Base-by-base conservation (phyloP, 257 asterid genomes). In the Ilex aquifolium region DNA sequence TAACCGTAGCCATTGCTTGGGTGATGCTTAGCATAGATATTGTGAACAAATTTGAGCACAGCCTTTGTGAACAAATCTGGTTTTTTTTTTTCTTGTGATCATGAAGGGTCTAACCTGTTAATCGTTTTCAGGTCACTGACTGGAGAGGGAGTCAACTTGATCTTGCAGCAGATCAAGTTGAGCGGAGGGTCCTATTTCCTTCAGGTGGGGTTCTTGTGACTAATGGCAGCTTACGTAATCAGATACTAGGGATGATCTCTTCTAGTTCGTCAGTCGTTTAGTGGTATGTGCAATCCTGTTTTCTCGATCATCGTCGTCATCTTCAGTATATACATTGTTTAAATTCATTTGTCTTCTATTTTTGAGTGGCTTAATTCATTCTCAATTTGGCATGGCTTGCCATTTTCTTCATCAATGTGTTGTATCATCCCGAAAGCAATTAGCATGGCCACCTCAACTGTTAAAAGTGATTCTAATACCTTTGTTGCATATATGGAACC, bases 161-260 rank as follows among this genome's bases (percentile, higher is more conserved):
- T 72, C 80, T 92, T 60, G 79, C 86, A 8, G 95, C 76, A 13
- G 95, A 92, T 76, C 62, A 82, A 74, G 66, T 39, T 15, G 89
- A 77, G 70, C 72, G 95, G 77, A 81, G 98, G 66, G 60, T 76
- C 60, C 39, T 92, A 55, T 77, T 65, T 76, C 98, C 98, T 66
- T 64, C 81, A 17, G 93, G 91, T 31, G 98, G 98, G 61, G 63
- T 92, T 76, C 83, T 92, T 67, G 97, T 79, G 39, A 49, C 95
- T 13, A 92, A 92, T 63, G 73, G 72, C 30, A 75, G 67, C 62
- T 78, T 88, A 61, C 96, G 84, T 57, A 32, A 79, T 69, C 77
- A 21, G 68, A 70, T 88, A 69, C 62, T 91, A 51, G 83, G 78
- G 59, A 65, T 85, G 65, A 75, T 88, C 64, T 80, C 93, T 56